These are phyloP conservation scores for Terfezia claveryi DNA, from an alignment of 495 filamentous ascomycete genomes.

Conservation along the genomic window DNA sequence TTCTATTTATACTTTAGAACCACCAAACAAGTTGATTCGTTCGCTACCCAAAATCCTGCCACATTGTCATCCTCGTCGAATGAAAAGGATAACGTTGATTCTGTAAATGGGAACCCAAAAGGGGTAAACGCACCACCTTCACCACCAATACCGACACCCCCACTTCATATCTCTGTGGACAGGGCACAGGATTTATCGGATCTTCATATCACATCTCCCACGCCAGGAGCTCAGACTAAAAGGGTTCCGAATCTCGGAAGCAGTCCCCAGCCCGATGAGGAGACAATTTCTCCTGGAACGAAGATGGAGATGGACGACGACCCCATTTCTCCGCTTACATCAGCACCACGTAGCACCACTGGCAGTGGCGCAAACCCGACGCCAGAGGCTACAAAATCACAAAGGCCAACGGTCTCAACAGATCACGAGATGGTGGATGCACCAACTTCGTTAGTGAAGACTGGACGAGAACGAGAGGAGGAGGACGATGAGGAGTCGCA, in stretches of 20 bases:
- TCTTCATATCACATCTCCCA: constrained; percentile 15
- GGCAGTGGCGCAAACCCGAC: not conserved
- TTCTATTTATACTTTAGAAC: constrained; percentile 14
- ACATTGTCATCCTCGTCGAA: constrained; percentile 10
- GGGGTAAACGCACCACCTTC: constrained; percentile 19
- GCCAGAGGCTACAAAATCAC: not conserved
- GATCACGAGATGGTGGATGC: not conserved
- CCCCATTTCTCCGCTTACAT: not conserved
- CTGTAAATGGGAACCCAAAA: constrained; percentile 18
- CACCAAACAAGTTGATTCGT: constrained; percentile 21
- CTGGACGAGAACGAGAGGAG: constrained; percentile 33
- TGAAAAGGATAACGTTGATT: constrained; percentile 10
- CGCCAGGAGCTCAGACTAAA: not conserved
- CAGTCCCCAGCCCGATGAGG: not conserved
- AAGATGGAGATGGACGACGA: not conserved
- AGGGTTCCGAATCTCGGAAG: not conserved
- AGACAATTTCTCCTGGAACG: not conserved
- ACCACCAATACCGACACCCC: constrained; percentile 18
- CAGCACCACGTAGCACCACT: not conserved
- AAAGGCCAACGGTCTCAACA: not conserved
- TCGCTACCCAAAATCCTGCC: constrained; percentile 14
- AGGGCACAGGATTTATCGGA: constrained; percentile 17
- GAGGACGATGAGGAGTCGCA: constrained; percentile 44
- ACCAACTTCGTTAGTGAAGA: constrained; percentile 2
- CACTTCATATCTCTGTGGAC: constrained; percentile 15